A percentile compares a stretch with the other conserved stretches of the same genome.
Conservation (phyloP, 73 alveolate genomes). For the Paramecium tetraurelia region DNA sequence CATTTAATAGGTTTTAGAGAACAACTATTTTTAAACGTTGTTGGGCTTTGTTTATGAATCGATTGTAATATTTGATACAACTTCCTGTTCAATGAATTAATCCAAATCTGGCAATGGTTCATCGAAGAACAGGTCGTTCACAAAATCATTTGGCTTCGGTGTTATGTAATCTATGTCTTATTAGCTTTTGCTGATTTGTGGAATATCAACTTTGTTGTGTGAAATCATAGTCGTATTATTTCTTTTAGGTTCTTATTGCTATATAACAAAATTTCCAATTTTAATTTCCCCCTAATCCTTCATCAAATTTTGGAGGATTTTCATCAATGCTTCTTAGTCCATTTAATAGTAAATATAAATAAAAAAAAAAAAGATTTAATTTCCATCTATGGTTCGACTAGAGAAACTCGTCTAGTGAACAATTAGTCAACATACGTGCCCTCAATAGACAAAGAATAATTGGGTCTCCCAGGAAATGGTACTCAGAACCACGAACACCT, state of each 20-base stretch:
- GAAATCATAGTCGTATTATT: not conserved
- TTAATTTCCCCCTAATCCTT: not conserved
- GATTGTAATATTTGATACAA: not conserved
- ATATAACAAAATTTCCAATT: not conserved
- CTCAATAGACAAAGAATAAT: constrained; percentile 47
- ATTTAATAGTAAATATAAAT: not conserved
- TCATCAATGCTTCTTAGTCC: constrained; percentile 6
- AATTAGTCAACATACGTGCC: constrained; percentile 32
- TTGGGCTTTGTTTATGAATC: not conserved
- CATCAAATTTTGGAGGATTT: not conserved
- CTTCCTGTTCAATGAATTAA: not conserved
- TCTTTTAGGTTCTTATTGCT: not conserved
- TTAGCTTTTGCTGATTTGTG: constrained; percentile 21
- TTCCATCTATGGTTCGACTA: constrained; percentile 54
- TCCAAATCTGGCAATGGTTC: not conserved
- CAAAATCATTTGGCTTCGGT: not conserved
- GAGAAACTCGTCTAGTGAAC: constrained; percentile 58
- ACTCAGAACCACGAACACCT: constrained; percentile 37
- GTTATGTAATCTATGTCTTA: not conserved
- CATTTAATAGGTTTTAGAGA: not conserved
- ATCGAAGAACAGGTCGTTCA: not conserved
- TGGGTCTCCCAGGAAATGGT: constrained; percentile 62
- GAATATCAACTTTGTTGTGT: constrained; percentile 1
- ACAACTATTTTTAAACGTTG: not conserved
- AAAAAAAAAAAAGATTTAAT: not conserved